phyloP scores from a whole-genome alignment of 2,329 filamentous ascomycete species.

The Fusarium sp. region DNA sequence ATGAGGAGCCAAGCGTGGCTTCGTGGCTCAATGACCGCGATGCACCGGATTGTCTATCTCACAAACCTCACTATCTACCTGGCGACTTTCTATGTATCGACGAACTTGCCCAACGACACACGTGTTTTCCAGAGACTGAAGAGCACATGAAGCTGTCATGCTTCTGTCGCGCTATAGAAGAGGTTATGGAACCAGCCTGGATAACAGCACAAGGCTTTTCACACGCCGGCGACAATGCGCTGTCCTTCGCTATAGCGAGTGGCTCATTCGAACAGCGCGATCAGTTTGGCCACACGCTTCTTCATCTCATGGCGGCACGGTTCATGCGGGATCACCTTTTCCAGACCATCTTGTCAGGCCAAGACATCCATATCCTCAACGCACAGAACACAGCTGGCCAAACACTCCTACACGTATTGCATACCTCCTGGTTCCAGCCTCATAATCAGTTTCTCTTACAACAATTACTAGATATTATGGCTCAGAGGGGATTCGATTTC shows the following conservation, averaged over 20 bases:
- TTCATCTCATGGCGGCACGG: conserved; percentile 61
- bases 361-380: conserved; percentile 42
- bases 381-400: conserved; percentile 60
- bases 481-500: conserved; percentile 48
- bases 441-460: conserved; percentile 44
- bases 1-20: conserved; percentile 25
- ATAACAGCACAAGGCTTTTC: conserved; percentile 47
- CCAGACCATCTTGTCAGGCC: conserved; percentile 39
- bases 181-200: conserved; percentile 49
- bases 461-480: conserved; percentile 45
- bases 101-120: conserved; percentile 16
- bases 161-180: conserved; percentile 46
- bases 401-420: conserved; percentile 62
- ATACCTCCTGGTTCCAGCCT: conserved; percentile 51
- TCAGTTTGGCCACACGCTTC: conserved; percentile 61
- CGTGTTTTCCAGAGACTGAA: conserved; percentile 39
- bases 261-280: conserved; percentile 50
- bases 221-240: conserved; percentile 21
- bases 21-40: conserved; percentile 50
- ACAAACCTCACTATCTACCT: conserved; percentile 55
- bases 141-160: conserved; percentile 49
- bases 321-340: conserved; percentile 48
- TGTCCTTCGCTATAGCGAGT: conserved; percentile 5
- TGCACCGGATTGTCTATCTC: conserved; percentile 39
- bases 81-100: conserved; percentile 63